Percentiles rank a stretch among this genome's conserved stretches.
Conservation (phyloP, 1,284 basidiomycete genomes). For the Coniferiporia sulphurascens region DNA sequence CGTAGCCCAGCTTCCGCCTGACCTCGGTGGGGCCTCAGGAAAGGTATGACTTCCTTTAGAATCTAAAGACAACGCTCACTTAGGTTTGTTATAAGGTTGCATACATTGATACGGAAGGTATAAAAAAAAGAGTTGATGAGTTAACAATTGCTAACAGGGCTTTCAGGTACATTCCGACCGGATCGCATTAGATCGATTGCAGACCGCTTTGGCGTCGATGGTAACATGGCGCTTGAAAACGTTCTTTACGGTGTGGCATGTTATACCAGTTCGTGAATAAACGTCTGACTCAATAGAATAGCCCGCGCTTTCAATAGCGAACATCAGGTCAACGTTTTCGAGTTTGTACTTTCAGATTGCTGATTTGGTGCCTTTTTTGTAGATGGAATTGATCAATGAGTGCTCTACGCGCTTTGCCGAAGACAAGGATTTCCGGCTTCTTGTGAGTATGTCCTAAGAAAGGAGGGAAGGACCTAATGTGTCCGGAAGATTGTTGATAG, state of each 20-base stretch:
- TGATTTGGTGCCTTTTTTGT: conserved; percentile 1
- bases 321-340: conserved; percentile 55
- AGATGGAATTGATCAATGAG: conserved; percentile 87
- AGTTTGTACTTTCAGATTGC: background rate
- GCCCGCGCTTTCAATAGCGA: conserved; percentile 86
- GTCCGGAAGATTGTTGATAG: conserved; percentile 78
- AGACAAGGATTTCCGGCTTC: conserved; percentile 72
- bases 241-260: conserved; percentile 64
- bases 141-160: background rate
- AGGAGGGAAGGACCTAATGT: background rate
- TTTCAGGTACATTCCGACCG: conserved; percentile 82
- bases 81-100: conserved; percentile 53
- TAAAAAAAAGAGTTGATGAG: background rate
- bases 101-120: conserved; percentile 90
- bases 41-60: conserved; percentile 47
- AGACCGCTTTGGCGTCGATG: conserved; percentile 86
- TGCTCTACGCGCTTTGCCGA: conserved; percentile 79
- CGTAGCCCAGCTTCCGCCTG: conserved; percentile 79
- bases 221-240: conserved; percentile 82
- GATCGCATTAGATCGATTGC: conserved; percentile 87
- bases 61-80: conserved; percentile 14
- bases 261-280: background rate
- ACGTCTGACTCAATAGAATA: conserved; percentile 23
- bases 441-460: conserved; percentile 38
- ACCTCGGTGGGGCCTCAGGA: conserved; percentile 85